Evolutionary conservation across 2,329 filamentous ascomycete genomes (phyloP), one percentile per base, ranked within the genome.

Genomic region (Shiraia sp.): DNA sequence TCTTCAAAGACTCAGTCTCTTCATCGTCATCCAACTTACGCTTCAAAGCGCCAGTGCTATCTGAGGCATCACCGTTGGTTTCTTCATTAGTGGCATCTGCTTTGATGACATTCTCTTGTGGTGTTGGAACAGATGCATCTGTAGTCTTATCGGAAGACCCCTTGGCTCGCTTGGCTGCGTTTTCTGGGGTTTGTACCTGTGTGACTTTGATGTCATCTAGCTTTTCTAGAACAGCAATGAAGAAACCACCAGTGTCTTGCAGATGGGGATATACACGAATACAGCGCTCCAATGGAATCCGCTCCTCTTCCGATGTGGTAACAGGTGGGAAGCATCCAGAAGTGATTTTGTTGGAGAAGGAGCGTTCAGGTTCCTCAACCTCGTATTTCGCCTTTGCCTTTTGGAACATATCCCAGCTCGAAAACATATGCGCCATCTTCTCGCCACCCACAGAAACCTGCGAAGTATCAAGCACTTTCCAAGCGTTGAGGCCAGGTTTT

Each of bases 241-340:
- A 99, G 78, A 99, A 99, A 15, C 87, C 92, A 41, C 93, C 93
- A 3, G 93, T 99, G 60, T 99, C 90, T 71, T 99, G 93, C 64
- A 90, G 80, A 69, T 99, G 93, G 24, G 91, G 88, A 68, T 97
- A 99, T 6, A 99, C 85, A 49, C 93, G 82, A 79, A 97, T 91
- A 71, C 92, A 96, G 46, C 87, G 82, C 60, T 96, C 88, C 13
- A 97, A 79, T 12, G 90, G 90, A 16, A 96, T 77, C 25, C 71
- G 80, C 63, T 70, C 80, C 28, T 68, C 70, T 36, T 73, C 75
- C 40, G 79, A 81, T 19, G 76, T 73, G 27, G 73, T 71, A 42
- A 77, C 75, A 0, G 81, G 78, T 4, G 91, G 80, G 72, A 99
- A 99, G 88, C 96, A 96, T 65, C 83, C 85, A 59, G 88, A 81